Evolutionary conservation across 164 flowering plant species (phyloP).

Genomic region (Kalanchoe fedtschenkoi): DNA sequence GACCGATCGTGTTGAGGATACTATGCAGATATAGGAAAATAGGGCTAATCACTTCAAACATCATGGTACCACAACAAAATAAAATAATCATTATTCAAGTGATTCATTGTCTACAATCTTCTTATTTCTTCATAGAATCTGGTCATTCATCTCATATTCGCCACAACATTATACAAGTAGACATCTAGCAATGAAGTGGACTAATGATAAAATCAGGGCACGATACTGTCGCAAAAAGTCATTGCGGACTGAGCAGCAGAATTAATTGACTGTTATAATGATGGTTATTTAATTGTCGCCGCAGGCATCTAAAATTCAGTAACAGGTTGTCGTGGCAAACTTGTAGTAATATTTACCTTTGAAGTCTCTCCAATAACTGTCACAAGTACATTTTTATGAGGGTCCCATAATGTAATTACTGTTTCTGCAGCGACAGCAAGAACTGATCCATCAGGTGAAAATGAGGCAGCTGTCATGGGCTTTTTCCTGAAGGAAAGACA

Average conservation of each 20-base stretch:
- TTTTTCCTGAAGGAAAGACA: constrained; percentile 38
- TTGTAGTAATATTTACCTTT: constrained; percentile 29
- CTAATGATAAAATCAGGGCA: not conserved
- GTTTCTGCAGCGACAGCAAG: constrained; percentile 90
- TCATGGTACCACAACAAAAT: not conserved
- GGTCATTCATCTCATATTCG: not conserved
- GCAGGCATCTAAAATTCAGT: not conserved
- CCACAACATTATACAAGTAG: too few species aligned
- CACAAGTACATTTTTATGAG: constrained; percentile 60
- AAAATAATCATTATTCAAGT: not conserved
- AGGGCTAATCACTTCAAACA: not conserved
- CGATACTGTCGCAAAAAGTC: not conserved
- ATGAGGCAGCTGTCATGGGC: constrained; percentile 85
- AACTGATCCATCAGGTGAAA: constrained; percentile 93
- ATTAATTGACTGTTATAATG: not conserved
- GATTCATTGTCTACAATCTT: not conserved
- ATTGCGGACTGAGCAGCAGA: not conserved
- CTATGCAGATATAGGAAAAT: not conserved
- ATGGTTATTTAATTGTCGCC: not conserved
- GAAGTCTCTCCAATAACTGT: constrained; percentile 72
- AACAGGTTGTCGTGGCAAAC: not conserved
- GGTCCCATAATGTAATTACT: constrained; percentile 84
- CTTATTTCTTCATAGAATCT: not conserved
- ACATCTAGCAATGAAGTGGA: not conserved
- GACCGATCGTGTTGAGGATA: not conserved